A percentile compares a stretch with the other conserved stretches of the same genome.
phyloP scores from a whole-genome alignment of 2,329 filamentous ascomycete genomes.

The Apiospora hydei region DNA sequence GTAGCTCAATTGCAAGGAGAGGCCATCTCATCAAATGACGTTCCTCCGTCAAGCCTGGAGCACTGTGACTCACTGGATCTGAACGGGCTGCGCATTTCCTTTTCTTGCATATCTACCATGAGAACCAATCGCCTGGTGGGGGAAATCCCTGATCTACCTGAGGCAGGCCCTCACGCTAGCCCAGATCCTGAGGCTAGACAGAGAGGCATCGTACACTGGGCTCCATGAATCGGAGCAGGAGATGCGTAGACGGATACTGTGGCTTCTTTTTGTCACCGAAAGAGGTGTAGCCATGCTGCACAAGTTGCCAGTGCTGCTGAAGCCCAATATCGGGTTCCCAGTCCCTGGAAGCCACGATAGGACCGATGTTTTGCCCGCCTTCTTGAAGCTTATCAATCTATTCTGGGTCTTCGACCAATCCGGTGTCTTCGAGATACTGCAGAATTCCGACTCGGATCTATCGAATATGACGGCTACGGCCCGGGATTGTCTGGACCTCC shows the following conservation, averaged over 20 bases:
- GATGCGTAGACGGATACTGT: slow-evolving; percentile 53
- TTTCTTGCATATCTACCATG: slow-evolving; percentile 61
- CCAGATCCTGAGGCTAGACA: slow-evolving; percentile 56
- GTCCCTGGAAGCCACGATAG: slow-evolving; percentile 48
- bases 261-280: slow-evolving; percentile 58
- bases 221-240: slow-evolving; percentile 50
- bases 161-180: slow-evolving; percentile 60
- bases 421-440: slow-evolving; percentile 55
- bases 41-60: slow-evolving; percentile 26
- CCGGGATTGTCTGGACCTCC: slow-evolving; percentile 43
- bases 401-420: slow-evolving; percentile 60
- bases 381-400: slow-evolving; percentile 55
- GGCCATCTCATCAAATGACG: slow-evolving; percentile 33
- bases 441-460: slow-evolving; percentile 44
- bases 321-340: slow-evolving; percentile 47
- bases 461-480: slow-evolving; percentile 41
- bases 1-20: slow-evolving; percentile 56
- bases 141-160: slow-evolving; percentile 55
- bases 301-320: slow-evolving; percentile 54
- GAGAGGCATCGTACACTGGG: slow-evolving; percentile 48
- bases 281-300: slow-evolving; percentile 58
- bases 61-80: slow-evolving; percentile 41
- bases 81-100: slow-evolving; percentile 53
- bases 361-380: slow-evolving; percentile 54
- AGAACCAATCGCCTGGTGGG: slow-evolving; percentile 55